Conservation (phyloP, 345 rosid genomes). For the Gynandropsis gynandra region DNA sequence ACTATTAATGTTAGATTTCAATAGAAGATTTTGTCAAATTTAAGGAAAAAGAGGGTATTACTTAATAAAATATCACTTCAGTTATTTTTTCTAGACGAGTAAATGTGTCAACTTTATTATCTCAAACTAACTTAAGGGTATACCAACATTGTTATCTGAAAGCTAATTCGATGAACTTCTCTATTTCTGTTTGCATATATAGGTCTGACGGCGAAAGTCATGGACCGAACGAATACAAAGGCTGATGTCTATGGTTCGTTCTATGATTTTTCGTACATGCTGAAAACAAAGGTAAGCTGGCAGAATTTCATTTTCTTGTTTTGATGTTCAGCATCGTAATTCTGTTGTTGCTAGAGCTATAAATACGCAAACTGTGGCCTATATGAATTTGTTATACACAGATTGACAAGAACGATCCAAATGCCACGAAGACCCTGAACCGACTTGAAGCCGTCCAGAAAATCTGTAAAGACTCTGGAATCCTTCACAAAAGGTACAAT, state of each 20-base stretch:
- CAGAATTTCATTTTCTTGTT: background rate
- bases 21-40: background rate
- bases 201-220: slow-evolving; percentile 86
- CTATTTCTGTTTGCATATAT: background rate
- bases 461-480: slow-evolving; percentile 54
- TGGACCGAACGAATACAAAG: slow-evolving; percentile 62
- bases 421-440: slow-evolving; percentile 45
- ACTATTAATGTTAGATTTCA: too few relatives aligned
- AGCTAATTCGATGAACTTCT: background rate
- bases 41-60: background rate
- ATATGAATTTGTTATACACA: slow-evolving; percentile 15
- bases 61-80: background rate
- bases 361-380: too few relatives aligned
- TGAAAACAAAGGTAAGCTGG: slow-evolving; percentile 54
- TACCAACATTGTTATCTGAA: background rate
- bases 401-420: slow-evolving; percentile 67
- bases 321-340: background rate
- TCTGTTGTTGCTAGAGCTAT: background rate
- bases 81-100: background rate
- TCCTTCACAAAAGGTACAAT: slow-evolving; percentile 43
- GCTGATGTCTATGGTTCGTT: slow-evolving; percentile 79
- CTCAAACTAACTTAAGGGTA: too few relatives aligned
- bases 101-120: too few relatives aligned
- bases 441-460: slow-evolving; percentile 56
- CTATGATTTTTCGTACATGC: slow-evolving; percentile 54